Base-by-base conservation (phyloP, 768 basidiomycete species). In the Russula lepida region DNA sequence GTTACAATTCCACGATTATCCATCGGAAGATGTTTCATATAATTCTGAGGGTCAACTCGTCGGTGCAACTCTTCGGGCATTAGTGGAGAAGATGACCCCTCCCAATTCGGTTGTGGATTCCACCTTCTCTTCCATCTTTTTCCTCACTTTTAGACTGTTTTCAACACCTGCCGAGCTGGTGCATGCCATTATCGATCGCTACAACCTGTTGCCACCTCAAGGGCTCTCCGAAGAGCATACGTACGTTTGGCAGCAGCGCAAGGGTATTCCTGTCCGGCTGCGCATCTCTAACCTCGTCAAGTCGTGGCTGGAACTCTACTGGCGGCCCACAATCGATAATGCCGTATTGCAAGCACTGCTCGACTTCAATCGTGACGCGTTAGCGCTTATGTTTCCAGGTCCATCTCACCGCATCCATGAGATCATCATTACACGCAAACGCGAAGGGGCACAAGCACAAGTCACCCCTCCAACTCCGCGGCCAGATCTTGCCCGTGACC, bases 81-180 rank as follows among this genome's bases (percentile, higher is more conserved):
- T 99, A 46, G 88, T 98, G n/a, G 94, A 95, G 75, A 94, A 92
- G 75, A 89, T 98, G 86, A 95, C 95, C 15, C 54, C 54, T 21
- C 93, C 95, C 5, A 92, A 97, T 69, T 86, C 85, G 60, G 82
- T 94, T 47, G 92, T 93, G 57, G 95, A 98, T 69, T 78, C 89
- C 19, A 83, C 85, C 0, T 95, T 98, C 71, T 81, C 87, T 15
- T 83, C 86, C 5, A 88, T 94, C 32, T 98, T 99, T 77, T 95
- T 95, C 79, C 78, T 95, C 68, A 98, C 95, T 0, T 99, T 98
- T 79, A 84, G 95, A 32, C 75, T 98, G 58, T 98, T 97, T 74
- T 84, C 89, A 2, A 82, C 87, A 0, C 89, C 97, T 2, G 55
- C 74, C 7, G 85, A 89, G 52, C 81, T 99, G 28, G 81, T 92